Conservation (phyloP, 108 stramenopile species). For the Phaeodactylum tricornutum region DNA sequence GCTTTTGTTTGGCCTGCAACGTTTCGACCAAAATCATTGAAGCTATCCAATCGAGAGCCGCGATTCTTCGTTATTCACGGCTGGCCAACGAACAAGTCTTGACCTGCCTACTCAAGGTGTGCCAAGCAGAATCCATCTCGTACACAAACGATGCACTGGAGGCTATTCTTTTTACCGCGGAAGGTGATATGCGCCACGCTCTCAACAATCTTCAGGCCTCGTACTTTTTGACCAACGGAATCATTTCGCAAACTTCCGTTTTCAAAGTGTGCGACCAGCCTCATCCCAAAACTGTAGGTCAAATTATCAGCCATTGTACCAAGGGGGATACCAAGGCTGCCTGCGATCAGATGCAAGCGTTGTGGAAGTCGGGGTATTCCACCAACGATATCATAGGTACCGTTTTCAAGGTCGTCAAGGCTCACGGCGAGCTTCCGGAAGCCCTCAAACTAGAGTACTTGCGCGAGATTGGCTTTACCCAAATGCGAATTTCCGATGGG, state of each 20-base stretch:
- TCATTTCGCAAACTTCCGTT: conserved; percentile 84
- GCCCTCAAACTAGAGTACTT: conserved; percentile 79
- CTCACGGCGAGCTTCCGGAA: conserved; percentile 58
- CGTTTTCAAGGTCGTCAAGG: conserved; percentile 88
- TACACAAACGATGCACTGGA: conserved; percentile 86
- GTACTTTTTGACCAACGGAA: conserved; percentile 18
- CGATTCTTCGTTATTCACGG: conserved; percentile 91
- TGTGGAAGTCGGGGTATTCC: conserved; percentile 74
- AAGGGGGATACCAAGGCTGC: conserved; percentile 58
- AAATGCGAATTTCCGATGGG: conserved; percentile 91
- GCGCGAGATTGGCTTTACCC: conserved; percentile 89
- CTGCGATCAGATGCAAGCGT: conserved; percentile 26
- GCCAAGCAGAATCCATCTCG: conserved; percentile 74
- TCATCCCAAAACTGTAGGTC: conserved; percentile 85
- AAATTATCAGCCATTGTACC: conserved; percentile 60
- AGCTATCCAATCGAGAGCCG: conserved; percentile 97
- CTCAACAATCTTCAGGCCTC: conserved; percentile 97
- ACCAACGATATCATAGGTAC: conserved; percentile 91
- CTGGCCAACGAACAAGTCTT: conserved; percentile 89
- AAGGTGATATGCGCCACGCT: conserved; percentile 99
- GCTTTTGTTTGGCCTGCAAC: conserved; percentile 99
- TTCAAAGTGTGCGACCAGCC: conserved; percentile 99
- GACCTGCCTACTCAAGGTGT: conserved; percentile 78
- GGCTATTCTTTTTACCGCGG: conserved; percentile 97
- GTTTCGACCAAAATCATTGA: conserved; percentile 96